phyloP scores from a whole-genome alignment of 2,329 filamentous ascomycete genomes.

The Graphiopsis chlorocephala region DNA sequence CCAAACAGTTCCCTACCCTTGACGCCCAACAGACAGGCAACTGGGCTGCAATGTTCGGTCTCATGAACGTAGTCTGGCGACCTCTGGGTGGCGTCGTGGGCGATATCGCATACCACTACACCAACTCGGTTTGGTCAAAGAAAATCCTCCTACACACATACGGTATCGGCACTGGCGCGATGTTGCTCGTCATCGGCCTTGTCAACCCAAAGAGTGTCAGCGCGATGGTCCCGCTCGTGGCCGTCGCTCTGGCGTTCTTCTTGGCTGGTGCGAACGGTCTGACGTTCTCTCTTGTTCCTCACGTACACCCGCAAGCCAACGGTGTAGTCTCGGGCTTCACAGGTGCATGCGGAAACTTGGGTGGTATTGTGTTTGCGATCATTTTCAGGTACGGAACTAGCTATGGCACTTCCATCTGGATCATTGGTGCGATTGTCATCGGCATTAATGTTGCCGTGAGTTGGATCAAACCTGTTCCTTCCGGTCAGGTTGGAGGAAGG shows the following conservation, averaged over 20 bases:
- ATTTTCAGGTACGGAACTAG: slow-evolving; percentile 72
- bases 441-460: slow-evolving; percentile 63
- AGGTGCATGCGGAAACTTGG: slow-evolving; percentile 78
- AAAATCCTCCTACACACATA: slow-evolving; percentile 60
- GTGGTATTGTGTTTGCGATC: slow-evolving; percentile 80
- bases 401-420: slow-evolving; percentile 73
- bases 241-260: slow-evolving; percentile 75
- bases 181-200: slow-evolving; percentile 63
- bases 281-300: slow-evolving; percentile 82
- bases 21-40: slow-evolving; percentile 55
- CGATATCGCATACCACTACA: slow-evolving; percentile 55
- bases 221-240: slow-evolving; percentile 73
- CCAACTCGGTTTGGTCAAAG: slow-evolving; percentile 59
- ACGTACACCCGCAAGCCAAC: slow-evolving; percentile 80
- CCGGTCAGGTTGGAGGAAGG: slow-evolving; percentile 50
- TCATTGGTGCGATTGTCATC: slow-evolving; percentile 75
- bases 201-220: slow-evolving; percentile 59
- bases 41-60: slow-evolving; percentile 72
- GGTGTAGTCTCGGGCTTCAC: slow-evolving; percentile 74
- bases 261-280: slow-evolving; percentile 81
- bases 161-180: slow-evolving; percentile 55
- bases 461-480: slow-evolving; percentile 61
- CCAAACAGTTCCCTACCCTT: slow-evolving; percentile 52
- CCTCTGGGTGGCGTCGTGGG: slow-evolving; percentile 63
- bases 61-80: slow-evolving; percentile 67